Evolutionary conservation across 129 eudicot species (phyloP).

Genomic region (Ambrosia trifida): DNA sequence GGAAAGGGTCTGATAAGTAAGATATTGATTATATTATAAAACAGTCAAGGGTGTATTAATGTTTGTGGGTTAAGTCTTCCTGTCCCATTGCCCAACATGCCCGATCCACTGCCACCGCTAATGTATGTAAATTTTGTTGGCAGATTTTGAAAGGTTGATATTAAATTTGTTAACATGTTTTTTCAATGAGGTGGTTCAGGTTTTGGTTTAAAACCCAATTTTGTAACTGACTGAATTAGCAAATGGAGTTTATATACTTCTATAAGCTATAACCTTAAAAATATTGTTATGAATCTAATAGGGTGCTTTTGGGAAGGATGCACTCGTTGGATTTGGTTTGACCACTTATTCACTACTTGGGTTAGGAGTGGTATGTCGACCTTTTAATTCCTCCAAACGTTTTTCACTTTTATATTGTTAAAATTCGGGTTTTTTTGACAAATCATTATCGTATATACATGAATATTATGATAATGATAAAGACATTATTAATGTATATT

Average conservation of each 20-base stretch:
- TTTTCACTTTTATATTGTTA: neutral
- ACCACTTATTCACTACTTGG: slow-evolving; percentile 69
- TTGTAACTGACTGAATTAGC: too few species aligned
- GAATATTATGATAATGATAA: neutral
- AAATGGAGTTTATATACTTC: too few species aligned
- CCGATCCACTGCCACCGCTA: too few species aligned
- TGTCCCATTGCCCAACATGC: too few species aligned
- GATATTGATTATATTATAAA: too few species aligned
- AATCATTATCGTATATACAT: too few species aligned
- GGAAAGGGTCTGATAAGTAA: too few species aligned
- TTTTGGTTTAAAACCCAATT: too few species aligned
- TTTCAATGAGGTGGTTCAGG: neutral
- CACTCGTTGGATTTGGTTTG: slow-evolving; percentile 71
- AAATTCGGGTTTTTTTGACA: too few species aligned
- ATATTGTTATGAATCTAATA: slow-evolving; percentile 27
- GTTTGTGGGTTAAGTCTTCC: neutral
- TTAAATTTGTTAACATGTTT: slow-evolving; percentile 8
- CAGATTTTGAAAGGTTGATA: neutral
- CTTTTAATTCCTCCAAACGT: neutral
- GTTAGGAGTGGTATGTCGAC: slow-evolving; percentile 68
- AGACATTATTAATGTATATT: neutral
- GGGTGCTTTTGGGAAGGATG: slow-evolving; percentile 93
- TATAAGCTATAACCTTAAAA: neutral
- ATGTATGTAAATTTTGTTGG: neutral
- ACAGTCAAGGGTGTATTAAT: too few species aligned